Evolutionary conservation across 2,329 filamentous ascomycete species (phyloP).

Genomic region (Drechslerella coelobrocha): DNA sequence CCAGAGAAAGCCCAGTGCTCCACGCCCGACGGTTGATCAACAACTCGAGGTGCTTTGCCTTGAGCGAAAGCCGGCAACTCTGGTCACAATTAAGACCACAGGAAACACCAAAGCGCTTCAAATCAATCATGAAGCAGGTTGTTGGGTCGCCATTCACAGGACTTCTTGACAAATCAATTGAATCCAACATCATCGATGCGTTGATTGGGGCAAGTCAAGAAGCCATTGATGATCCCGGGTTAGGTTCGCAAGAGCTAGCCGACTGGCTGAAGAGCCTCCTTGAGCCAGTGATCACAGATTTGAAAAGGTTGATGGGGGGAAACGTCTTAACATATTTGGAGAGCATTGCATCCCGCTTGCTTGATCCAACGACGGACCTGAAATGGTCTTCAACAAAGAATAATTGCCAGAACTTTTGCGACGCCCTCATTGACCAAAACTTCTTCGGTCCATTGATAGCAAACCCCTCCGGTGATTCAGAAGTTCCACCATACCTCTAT

Average conservation of each 20-base stretch:
- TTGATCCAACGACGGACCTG: slow-evolving; percentile 54
- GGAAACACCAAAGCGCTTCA: slow-evolving; percentile 56
- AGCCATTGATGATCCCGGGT: slow-evolving; percentile 41
- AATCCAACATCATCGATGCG: slow-evolving; percentile 55
- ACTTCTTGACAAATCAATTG: slow-evolving; percentile 48
- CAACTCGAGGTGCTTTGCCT: neutral
- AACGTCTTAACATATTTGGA: slow-evolving; percentile 56
- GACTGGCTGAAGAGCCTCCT: slow-evolving; percentile 12
- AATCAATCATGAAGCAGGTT: slow-evolving; percentile 60
- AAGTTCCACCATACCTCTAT: slow-evolving; percentile 55
- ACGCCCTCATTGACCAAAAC: slow-evolving; percentile 56
- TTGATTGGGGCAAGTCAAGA: slow-evolving; percentile 54
- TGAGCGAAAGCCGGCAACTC: slow-evolving; percentile 36
- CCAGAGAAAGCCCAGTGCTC: neutral
- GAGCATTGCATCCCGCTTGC: slow-evolving; percentile 56
- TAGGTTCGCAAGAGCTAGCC: slow-evolving; percentile 1
- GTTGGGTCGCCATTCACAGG: slow-evolving; percentile 58
- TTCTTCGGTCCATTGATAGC: slow-evolving; percentile 57
- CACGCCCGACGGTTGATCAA: neutral
- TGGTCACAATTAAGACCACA: slow-evolving; percentile 14
- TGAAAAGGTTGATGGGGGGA: slow-evolving; percentile 54
- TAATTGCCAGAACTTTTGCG: slow-evolving; percentile 59
- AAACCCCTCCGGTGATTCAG: neutral
- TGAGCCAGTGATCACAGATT: slow-evolving; percentile 33
- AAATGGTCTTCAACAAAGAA: slow-evolving; percentile 57